Base-by-base conservation (phyloP, 768 basidiomycete genomes). In the Leccinum aurantiacum region DNA sequence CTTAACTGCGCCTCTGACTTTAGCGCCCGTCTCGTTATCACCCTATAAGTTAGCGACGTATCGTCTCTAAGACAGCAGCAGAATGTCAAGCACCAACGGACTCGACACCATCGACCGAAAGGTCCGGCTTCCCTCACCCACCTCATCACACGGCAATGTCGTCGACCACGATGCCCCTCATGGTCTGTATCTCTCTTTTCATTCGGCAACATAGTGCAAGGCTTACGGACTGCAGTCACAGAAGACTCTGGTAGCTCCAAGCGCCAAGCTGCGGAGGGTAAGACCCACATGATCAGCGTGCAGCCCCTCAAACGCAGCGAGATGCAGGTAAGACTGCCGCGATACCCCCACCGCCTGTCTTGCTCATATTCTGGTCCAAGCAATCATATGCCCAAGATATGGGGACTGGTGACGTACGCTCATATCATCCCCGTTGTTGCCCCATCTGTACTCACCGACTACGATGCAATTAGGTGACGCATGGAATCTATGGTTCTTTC, bases 301-400 rank as follows among this genome's bases (percentile, higher is more conserved):
- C 90, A 95, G 71, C 92, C 93, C 1, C 76, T 94, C 75, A 90
- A 87, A 77, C 82, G 84, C 62, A 84, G 81, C 49, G 92, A 94
- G 76, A 93, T 94, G 92, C 92, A 94, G 86, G 90, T 87, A 44
- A 48, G 79, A 66, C 25, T 24, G 22, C 25, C n/a, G 4, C 27
- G 22, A 17, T 50, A 19, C 3, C 25, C 8, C 6, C 35, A 41
- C 6, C 13, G 25, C 44, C 46, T 54, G 15, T 48, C 29, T 49
- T 27, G 15, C 59, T 71, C 54, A 66, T 14, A 54, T n/a, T 27
- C 50, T 35, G 7, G 14, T 27, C 4, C 10, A 59, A 97, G 88
- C 93, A 91, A 3, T 93, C 91, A 0, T 97, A 98, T 73, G 86
- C 94, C 3, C 94, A 98, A 75, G 93, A 95, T 73, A 75, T 94